These are phyloP conservation scores for Skeletonema tropicum DNA, from an alignment of 108 stramenopile species.

Conservation along the genomic window DNA sequence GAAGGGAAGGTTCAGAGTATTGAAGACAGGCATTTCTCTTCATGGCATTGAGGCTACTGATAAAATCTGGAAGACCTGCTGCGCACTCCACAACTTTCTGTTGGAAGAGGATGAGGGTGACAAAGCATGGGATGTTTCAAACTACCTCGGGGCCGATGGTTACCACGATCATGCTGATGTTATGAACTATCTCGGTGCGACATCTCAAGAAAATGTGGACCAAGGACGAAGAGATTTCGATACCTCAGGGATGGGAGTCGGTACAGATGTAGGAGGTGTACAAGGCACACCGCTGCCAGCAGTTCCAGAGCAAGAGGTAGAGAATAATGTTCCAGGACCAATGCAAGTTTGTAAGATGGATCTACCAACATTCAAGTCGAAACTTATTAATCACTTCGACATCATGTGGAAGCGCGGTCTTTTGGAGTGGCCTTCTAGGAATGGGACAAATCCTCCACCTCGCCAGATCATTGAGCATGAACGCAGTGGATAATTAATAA, in stretches of 20 bases:
- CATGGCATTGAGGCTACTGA: conserved; percentile 17
- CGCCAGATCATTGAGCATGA: no score
- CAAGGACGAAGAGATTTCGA: not conserved
- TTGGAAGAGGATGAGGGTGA: not conserved
- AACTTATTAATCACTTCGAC: not conserved
- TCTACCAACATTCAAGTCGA: not conserved
- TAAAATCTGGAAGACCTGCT: conserved; percentile 24
- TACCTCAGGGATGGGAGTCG: not conserved
- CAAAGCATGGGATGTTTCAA: not conserved
- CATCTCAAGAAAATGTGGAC: not conserved
- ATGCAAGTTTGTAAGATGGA: not conserved
- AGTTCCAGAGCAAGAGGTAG: not conserved
- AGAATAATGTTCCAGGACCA: not conserved
- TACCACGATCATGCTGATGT: not conserved
- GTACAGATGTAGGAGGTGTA: not conserved
- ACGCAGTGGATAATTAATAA: no score
- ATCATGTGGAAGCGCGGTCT: not conserved
- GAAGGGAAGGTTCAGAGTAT: conserved; percentile 10
- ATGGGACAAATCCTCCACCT: not conserved
- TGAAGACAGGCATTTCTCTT: conserved; percentile 19
- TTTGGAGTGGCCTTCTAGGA: not conserved
- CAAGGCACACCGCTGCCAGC: not conserved
- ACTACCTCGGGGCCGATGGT: not conserved
- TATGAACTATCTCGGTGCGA: not conserved
- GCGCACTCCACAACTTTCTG: conserved; percentile 17